Evolutionary conservation across 805 yeast genomes (phyloP), one percentile per base, ranked within the genome.

Genomic region (Starmera dryadoides): DNA sequence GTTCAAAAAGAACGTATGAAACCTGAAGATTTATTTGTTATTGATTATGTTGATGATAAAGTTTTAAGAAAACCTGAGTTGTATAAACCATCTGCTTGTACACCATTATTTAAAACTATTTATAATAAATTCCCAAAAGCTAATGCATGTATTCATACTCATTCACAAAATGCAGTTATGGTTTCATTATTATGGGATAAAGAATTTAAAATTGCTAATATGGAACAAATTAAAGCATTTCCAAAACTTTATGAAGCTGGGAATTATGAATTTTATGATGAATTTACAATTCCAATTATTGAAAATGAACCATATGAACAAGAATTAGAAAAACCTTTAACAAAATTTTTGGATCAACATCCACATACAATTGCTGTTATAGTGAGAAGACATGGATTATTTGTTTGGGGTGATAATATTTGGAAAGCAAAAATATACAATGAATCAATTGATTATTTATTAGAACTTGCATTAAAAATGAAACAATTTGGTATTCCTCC

Each of bases 71-170:
- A 65, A n/a, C 96, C 96, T 2, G 57, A 67, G 34, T 59, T 62
- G 11, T 79, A 73, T 60, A 88, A 86, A 57, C 95, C 95, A n/a
- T 82, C 93, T 22, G 95, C 96, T 0, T 89, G 97, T 55, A 86
- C 96, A 0, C 96, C 97, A 10, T 63, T 89, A 38, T 89, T 91
- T 62, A 56, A 83, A 64, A 78, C 88, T 31, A 53, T 55, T 2
- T 55, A 55, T 76, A 60, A 68, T 18, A 31, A 66, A 19, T 55
- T 74, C 58, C 69, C 91, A 47, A 71, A 73, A 41, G 93, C 94
- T 2, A 95, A 94, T 8, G 96, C 96, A 3, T 86, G 95, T 58
- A 88, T 89, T 42, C 98, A 89, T 59, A 89, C 97, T 0, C 98
- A 89, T 58, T 88, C 96, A 0, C 91, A 81, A 52, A 76, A 76